phyloP scores from a whole-genome alignment of 2,329 filamentous ascomycete genomes.

The Fusarium graminum region DNA sequence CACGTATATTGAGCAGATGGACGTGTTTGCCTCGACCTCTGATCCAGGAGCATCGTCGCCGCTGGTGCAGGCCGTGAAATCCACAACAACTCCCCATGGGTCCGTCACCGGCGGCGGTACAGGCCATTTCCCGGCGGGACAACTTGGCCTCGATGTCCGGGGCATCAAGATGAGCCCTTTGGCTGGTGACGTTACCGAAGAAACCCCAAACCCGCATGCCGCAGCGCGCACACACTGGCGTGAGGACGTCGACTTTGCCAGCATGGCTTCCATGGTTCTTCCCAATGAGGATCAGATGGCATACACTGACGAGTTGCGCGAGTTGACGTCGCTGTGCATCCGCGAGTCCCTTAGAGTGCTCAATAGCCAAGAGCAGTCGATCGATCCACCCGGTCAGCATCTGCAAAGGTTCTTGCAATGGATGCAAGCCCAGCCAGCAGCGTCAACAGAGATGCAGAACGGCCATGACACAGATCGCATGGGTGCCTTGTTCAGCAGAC shows the following conservation, averaged over 20 bases:
- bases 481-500: conserved; percentile 7
- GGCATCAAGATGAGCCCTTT: conserved; percentile 16
- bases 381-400: conserved; percentile 7
- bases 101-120: conserved; percentile 10
- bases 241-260: conserved; percentile 16
- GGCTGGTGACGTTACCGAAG: conserved; percentile 4
- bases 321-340: conserved; percentile 17
- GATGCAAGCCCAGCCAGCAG: conserved; percentile 23
- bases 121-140: conserved; percentile 10
- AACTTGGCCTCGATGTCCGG: conserved; percentile 12
- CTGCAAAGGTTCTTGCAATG: conserved; percentile 16
- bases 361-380: conserved; percentile 1
- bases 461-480: conserved; percentile 10
- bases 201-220: conserved; percentile 15
- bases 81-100: conserved; percentile 2
- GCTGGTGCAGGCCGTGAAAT: conserved; percentile 4
- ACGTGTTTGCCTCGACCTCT: conserved; percentile 6
- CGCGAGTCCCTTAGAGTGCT: conserved; percentile 10
- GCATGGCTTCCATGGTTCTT: conserved; percentile 9
- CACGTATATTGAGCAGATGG: conserved; percentile 12
- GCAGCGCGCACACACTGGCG: conserved; percentile 24
- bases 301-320: conserved; percentile 8
- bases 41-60: conserved; percentile 15
- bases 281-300: conserved; percentile 9
- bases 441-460: conserved; percentile 10